phyloP scores from a whole-genome alignment of 495 filamentous ascomycete genomes.

The Niebla homalea region DNA sequence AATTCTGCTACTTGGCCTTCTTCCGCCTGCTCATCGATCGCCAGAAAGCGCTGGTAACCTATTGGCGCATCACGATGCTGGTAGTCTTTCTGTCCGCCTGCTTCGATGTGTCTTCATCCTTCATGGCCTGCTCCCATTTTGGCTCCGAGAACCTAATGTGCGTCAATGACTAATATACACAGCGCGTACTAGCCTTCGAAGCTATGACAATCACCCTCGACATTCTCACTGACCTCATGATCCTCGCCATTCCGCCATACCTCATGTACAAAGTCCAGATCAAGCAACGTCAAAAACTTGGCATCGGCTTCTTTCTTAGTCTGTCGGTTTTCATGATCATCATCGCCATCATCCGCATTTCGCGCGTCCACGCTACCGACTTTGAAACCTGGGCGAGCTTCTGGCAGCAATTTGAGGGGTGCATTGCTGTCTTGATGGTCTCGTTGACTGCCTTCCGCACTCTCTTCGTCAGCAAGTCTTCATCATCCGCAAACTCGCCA shows the following conservation, averaged over 20 bases:
- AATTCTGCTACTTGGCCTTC: conserved; percentile 22
- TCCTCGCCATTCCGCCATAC: conserved; percentile 17
- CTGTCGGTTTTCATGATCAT: conserved; percentile 18
- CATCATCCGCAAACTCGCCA: background rate
- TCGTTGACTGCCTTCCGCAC: conserved; percentile 10
- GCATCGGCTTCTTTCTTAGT: conserved; percentile 18
- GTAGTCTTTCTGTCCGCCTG: conserved; percentile 6
- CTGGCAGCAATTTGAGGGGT: conserved; percentile 11
- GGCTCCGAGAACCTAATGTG: conserved; percentile 4
- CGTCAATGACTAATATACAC: conserved; percentile 5
- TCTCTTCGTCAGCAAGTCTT: conserved; percentile 1
- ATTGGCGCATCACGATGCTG: conserved; percentile 17
- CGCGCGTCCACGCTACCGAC: conserved; percentile 1
- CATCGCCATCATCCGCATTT: conserved; percentile 17
- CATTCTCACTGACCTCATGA: conserved; percentile 16
- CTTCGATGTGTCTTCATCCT: background rate
- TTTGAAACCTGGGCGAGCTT: conserved; percentile 8
- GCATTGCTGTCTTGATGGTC: conserved; percentile 8
- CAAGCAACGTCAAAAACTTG: conserved; percentile 14
- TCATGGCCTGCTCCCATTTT: conserved; percentile 4
- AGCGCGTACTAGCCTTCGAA: conserved; percentile 4
- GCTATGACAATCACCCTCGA: conserved; percentile 13
- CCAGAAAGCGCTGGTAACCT: conserved; percentile 8
- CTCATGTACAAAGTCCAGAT: conserved; percentile 17
- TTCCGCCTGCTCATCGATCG: conserved; percentile 20